These are phyloP conservation scores for Candida chauliodis DNA, from an alignment of 805 yeast species.

Conservation along the genomic window DNA sequence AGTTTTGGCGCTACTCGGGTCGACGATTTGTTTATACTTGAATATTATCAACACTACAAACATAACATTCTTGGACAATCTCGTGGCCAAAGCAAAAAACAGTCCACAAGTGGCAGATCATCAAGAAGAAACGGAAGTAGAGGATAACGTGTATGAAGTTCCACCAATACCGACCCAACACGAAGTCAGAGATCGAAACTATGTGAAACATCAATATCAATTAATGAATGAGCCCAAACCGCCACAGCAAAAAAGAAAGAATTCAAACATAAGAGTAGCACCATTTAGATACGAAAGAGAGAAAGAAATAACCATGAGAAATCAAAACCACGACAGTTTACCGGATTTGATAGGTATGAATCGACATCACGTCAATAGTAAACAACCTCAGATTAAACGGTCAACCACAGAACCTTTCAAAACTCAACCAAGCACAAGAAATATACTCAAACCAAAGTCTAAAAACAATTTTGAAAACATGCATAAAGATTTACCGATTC, in stretches of 20 bases:
- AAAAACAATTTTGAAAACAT: not conserved
- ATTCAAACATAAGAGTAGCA: slow-evolving; percentile 9
- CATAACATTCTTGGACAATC: not conserved
- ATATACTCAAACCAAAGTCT: not conserved
- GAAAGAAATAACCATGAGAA: not conserved
- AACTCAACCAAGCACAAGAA: not conserved
- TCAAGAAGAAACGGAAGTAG: slow-evolving; percentile 1
- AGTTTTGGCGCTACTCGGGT: not conserved
- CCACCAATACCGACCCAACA: slow-evolving; percentile 1
- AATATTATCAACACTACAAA: not conserved
- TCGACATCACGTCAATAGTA: not conserved
- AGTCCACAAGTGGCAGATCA: not conserved
- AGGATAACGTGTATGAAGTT: not conserved
- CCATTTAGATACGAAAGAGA: slow-evolving; percentile 10
- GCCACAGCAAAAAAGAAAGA: slow-evolving; percentile 4
- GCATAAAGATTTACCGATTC: slow-evolving; percentile 15
- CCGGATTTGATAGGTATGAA: not conserved
- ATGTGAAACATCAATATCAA: slow-evolving; percentile 1
- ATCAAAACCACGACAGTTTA: not conserved
- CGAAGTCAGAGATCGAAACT: slow-evolving; percentile 1
- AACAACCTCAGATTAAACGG: not conserved
- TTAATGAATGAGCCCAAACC: slow-evolving; percentile 1
- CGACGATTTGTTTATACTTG: slow-evolving; percentile 1
- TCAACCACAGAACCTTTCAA: slow-evolving; percentile 2
- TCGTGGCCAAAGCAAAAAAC: not conserved